Conservation (phyloP, 805 yeast species). For the Tetrapisispora taiwanensis region DNA sequence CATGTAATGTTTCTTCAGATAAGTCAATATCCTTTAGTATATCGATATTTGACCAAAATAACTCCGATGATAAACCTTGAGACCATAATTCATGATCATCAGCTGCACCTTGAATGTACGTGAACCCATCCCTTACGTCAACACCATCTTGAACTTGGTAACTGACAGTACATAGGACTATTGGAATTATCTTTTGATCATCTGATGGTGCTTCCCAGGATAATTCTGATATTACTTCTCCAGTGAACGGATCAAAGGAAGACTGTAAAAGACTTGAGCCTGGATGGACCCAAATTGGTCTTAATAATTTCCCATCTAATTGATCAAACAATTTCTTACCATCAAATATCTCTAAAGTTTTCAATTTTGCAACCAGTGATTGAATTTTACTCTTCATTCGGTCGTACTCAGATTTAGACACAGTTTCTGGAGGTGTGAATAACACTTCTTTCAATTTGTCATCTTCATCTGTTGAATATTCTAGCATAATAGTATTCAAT, state of each 20-base stretch:
- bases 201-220: conserved; percentile 29
- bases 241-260: conserved; percentile 23
- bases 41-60: conserved; percentile 45
- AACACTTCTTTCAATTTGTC: conserved; percentile 29
- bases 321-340: conserved; percentile 23
- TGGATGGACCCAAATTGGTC: conserved; percentile 67
- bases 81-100: conserved; percentile 92
- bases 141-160: conserved; percentile 50
- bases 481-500: conserved; percentile 45
- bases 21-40: conserved; percentile 19
- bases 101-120: conserved; percentile 86
- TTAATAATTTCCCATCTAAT: conserved; percentile 39
- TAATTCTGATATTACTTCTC: conserved; percentile 13
- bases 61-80: conserved; percentile 38
- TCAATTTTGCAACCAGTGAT: conserved; percentile 36
- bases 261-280: conserved; percentile 27
- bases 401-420: conserved; percentile 47
- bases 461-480: conserved; percentile 10
- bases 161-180: conserved; percentile 54
- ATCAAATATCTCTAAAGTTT: conserved; percentile 33
- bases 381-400: conserved; percentile 42
- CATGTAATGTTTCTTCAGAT: conserved; percentile 26
- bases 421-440: conserved; percentile 41
- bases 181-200: conserved; percentile 32
- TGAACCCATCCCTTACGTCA: conserved; percentile 36